Evolutionary conservation across 2,329 filamentous ascomycete species (phyloP), one percentile per base, ranked within the genome.

Genomic region (Polychaeton citri): DNA sequence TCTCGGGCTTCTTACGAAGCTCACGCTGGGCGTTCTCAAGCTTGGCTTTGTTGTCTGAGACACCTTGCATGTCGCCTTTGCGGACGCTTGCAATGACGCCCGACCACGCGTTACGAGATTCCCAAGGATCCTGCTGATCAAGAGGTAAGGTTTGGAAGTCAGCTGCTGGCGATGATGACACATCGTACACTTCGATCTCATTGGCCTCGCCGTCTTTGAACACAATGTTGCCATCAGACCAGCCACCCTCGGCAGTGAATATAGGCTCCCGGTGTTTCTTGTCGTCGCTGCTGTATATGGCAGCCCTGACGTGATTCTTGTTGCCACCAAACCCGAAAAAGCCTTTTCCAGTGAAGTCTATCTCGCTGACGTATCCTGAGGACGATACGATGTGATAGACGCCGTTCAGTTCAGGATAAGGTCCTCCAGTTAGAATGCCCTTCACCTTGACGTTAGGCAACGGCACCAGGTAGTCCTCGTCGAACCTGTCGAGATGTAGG

Each of bases 381-480:
- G 62, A 63, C 0, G 54, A 60, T 3, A 62, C 51, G 30, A 66
- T 58, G 2, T 52, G 52, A 36, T 65, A 63, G 4, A 46, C 53
- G 2, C 62, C 62, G 9, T 52, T 46, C 12, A 66, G 43, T 42
- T 66, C 63, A 2, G 63, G 63, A 38, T 66, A 65, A 1, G 62
- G 59, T 4, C 51, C 53, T 5, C 62, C 63, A 15, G 54, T 57
- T 12, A 66, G 24, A 5, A 67, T 52, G 0, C 63, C 62, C 30
- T 61, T 61, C n/a, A 66, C 60, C 38, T 62, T 63, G 10, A 66
- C 55, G 32, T 62, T 57, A 1, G 63, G 63, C 4, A 66, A 47
- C 2, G 63, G 63, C 18, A 66, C 60, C 2, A 66, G 41, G 38
- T 64, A 65, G 38, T 64, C 57, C 39, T 66, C 63, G 8, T 62